A percentile compares a stretch with the other conserved stretches of the same genome.
Evolutionary conservation across 2,329 filamentous ascomycete species (phyloP).

Genomic region (Raffaelea albimanens): DNA sequence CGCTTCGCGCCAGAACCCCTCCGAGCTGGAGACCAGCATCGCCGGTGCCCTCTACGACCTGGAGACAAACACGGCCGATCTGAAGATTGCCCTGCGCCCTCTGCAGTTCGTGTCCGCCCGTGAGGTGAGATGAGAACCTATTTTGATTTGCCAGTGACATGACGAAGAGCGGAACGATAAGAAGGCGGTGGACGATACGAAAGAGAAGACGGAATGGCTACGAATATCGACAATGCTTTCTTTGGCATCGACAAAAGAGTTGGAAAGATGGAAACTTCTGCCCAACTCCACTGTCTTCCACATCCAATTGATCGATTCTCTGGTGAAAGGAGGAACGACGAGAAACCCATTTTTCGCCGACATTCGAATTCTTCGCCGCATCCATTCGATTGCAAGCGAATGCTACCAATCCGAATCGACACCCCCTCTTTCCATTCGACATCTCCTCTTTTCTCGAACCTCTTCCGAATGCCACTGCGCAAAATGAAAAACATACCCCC

Average conservation of each 20-base stretch:
- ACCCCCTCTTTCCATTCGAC: neutral
- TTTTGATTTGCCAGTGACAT: slow-evolving; percentile 6
- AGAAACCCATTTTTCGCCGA: too few species aligned
- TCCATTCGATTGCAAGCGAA: too few species aligned
- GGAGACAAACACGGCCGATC: slow-evolving; percentile 98
- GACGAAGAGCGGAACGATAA: neutral
- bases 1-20: slow-evolving; percentile 90
- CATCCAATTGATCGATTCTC: too few species aligned
- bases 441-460: neutral
- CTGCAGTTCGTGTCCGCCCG: slow-evolving; percentile 98
- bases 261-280: too few species aligned
- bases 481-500: too few species aligned
- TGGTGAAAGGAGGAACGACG: too few species aligned
- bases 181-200: neutral
- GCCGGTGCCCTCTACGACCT: slow-evolving; percentile 96
- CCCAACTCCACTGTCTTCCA: too few species aligned
- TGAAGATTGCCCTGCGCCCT: slow-evolving; percentile 91
- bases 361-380: too few species aligned
- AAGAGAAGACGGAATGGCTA: neutral
- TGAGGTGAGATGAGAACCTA: slow-evolving; percentile 68
- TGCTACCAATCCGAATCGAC: too few species aligned
- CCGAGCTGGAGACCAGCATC: slow-evolving; percentile 95
- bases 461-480: neutral
- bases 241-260: too few species aligned
- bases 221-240: too few species aligned